These are phyloP conservation scores for Leishmania turanica DNA, from an alignment of 208 protist species.

Conservation along the genomic window DNA sequence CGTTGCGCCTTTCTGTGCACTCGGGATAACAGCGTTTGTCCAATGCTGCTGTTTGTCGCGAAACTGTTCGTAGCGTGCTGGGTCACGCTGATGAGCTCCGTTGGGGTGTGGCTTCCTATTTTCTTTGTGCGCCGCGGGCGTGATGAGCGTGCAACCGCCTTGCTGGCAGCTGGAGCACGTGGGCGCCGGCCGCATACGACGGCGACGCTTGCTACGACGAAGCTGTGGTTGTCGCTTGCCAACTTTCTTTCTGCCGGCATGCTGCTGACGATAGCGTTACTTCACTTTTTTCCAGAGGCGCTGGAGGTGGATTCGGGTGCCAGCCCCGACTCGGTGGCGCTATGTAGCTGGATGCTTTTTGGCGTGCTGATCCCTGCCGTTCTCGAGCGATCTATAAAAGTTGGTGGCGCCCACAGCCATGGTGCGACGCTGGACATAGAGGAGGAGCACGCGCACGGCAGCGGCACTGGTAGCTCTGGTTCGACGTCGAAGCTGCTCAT, in stretches of 20 bases:
- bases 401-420: constrained; percentile 32
- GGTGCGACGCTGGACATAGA: constrained; percentile 1
- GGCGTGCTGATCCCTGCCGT: constrained; percentile 71
- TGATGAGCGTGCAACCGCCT: neutral
- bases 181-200: neutral
- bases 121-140: constrained; percentile 29
- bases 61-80: constrained; percentile 34
- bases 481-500: constrained; percentile 42
- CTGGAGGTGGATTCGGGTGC: constrained; percentile 16
- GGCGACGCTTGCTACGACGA: constrained; percentile 2
- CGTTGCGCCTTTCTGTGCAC: too few species aligned
- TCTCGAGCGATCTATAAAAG: constrained; percentile 37
- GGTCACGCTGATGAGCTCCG: constrained; percentile 48
- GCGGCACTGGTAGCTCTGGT: neutral
- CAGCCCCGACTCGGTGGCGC: neutral
- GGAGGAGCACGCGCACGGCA: constrained; percentile 15
- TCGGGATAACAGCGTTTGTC: neutral
- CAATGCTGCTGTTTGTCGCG: constrained; percentile 24
- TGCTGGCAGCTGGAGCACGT: neutral
- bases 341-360: constrained; percentile 46
- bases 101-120: constrained; percentile 59
- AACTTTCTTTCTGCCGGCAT: constrained; percentile 74
- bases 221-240: constrained; percentile 45
- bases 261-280: constrained; percentile 61
- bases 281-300: constrained; percentile 60